These are phyloP conservation scores for Pleurotus tuoliensis DNA, from an alignment of 768 basidiomycete species.

Conservation along the genomic window DNA sequence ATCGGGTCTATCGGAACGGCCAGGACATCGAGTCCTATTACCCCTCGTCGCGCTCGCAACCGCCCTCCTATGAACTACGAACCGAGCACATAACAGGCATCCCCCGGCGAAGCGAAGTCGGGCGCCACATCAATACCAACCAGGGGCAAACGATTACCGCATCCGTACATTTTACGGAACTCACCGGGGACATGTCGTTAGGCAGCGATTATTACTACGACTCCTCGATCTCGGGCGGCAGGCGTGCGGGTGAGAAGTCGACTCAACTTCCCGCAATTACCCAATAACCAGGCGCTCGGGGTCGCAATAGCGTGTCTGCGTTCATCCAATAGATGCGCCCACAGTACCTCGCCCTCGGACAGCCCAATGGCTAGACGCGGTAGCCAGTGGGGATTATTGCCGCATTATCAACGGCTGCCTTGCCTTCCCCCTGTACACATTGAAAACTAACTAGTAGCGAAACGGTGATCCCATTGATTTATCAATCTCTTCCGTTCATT, in stretches of 20 bases:
- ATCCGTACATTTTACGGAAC: background rate
- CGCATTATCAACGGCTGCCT: no score
- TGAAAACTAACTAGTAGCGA: no score
- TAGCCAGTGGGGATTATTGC: no score
- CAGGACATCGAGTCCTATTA: conserved; percentile 21
- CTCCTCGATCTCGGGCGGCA: background rate
- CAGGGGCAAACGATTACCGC: background rate
- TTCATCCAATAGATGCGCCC: background rate
- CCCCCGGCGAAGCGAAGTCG: background rate
- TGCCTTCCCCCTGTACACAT: no score
- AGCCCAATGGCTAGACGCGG: no score
- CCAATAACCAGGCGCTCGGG: background rate
- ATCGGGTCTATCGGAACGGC: conserved; percentile 14
- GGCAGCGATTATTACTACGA: background rate
- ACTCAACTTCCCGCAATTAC: background rate
- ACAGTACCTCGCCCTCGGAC: background rate
- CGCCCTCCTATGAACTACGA: background rate
- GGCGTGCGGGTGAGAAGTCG: background rate
- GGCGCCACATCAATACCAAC: background rate
- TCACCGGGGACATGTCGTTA: background rate
- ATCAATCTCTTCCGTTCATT: no score
- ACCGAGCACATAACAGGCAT: background rate
- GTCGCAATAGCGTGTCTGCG: background rate
- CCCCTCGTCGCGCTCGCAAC: background rate
- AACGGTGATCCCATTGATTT: no score